Base-by-base conservation (phyloP, 257 asterid genomes). In the Forsythia suspensa region DNA sequence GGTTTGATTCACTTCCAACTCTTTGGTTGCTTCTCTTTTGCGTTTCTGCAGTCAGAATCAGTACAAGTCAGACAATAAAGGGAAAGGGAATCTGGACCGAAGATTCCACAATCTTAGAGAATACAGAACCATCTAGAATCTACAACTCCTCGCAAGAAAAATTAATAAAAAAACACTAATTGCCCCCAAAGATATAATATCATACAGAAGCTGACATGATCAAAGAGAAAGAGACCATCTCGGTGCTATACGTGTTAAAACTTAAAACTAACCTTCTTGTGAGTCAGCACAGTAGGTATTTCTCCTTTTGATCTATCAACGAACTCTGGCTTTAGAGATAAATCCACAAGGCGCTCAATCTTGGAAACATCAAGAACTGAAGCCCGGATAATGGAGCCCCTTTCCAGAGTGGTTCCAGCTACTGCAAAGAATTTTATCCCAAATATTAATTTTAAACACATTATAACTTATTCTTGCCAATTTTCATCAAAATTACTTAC, bases 321-420 rank as follows among this genome's bases (percentile, higher is more conserved):
- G 81, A 94, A 85, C 61, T 88, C 96, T 41, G 94, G 91, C 89
- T 92, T 96, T 79, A 94, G 70, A 72, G 98, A 92, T 76, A 96
- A 86, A 83, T 96, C 99, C 79, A 96, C 94, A 38, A 96, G 92
- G 82, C 92, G 95, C 36, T 94, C 99, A 74, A 86, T 86, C 90
- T 83, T 92, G 39, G 98, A 92, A 85, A 94, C 89, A 87, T 96
- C 99, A 76, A 96, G 97, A 84, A 96, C 93, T 44, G 90, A 86
- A 78, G 97, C 97, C 76, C 59, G 85, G 66, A 96, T 80, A 81
- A 87, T 84, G 68, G 94, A 85, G 81, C 91, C 89, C 43, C 72
- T 77, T 67, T 89, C 91, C 85, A 89, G 46, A 21, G 76, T 75
- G 80, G 83, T 80, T 74, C 88, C 97, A 73, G 89, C 91, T 89